Base-by-base conservation (phyloP, 495 filamentous ascomycete species). In the Aspergillus egyptiacus region DNA sequence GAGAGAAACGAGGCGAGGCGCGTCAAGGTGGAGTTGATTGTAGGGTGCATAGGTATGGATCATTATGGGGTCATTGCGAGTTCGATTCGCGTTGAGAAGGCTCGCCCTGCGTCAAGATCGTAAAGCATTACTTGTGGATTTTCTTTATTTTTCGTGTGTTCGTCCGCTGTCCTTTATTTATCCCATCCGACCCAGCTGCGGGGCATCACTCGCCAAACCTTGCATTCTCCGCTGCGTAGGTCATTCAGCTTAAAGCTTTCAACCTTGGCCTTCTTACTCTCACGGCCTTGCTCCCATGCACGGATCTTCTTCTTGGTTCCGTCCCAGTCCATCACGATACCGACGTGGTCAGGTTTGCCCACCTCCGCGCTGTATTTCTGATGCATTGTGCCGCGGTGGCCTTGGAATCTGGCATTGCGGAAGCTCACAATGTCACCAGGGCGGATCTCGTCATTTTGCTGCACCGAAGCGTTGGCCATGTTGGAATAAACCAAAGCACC, bases 271-370 rank as follows among this genome's bases (percentile, higher is more conserved):
- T 96, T 97, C 70, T 84, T 93, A 62, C 83, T 91, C 68, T 97
- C 93, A 24, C 93, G 73, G 0, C 91, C 93, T 61, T 98, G 93
- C 61, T 98, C 93, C 86, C 87, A 97, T 0, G 83, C 91, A 31
- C 91, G 72, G 28, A 98, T 84, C 77, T 96, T 95, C 80, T 96
- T 96, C 76, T 96, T 95, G 20, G 89, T 95, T 24, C 93, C 93
- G 64, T 98, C 93, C 93, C 93, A 98, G 62, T 98, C 93, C 9
- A 89, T 78, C n/a, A 97, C 91, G n/a, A 98, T 73, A 3, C 78
- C 94, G 1, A 97, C 93, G 65, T 98, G 93, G 56, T 96, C 91
- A 3, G 87, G 86, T 59, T 86, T 89, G 38, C 93, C 93, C 0
- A 96, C 88, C 52, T 98, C 93, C 28, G 79, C 69, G 43, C 70